Percentiles rank a stretch among this genome's conserved stretches.
Conservation (phyloP, 495 filamentous ascomycete species). For the Penicillium lividum region DNA sequence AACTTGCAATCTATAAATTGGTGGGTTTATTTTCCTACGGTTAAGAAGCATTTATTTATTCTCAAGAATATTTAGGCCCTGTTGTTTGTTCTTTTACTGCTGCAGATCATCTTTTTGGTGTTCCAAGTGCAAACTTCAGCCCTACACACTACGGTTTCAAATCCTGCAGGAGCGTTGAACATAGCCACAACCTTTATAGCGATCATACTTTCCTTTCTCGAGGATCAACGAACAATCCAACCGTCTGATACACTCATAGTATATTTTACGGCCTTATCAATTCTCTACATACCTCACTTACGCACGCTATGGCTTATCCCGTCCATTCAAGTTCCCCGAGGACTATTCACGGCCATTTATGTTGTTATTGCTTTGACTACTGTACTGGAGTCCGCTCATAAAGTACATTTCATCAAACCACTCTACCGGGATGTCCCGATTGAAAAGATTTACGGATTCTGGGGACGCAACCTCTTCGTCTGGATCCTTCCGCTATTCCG, state of each 20-base stretch:
- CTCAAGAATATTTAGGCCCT: not conserved
- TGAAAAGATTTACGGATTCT: slow-evolving; percentile 18
- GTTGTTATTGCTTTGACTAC: not conserved
- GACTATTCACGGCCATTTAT: not conserved
- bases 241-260: slow-evolving; percentile 36
- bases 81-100: slow-evolving; percentile 14
- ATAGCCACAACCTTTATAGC: slow-evolving; percentile 18
- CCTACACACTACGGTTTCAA: slow-evolving; percentile 20
- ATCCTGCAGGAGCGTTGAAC: slow-evolving; percentile 20
- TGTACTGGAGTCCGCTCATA: not conserved
- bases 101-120: slow-evolving; percentile 28
- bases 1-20: slow-evolving; percentile 30
- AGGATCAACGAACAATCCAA: slow-evolving; percentile 34
- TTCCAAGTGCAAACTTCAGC: slow-evolving; percentile 15
- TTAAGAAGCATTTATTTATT: not conserved
- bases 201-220: slow-evolving; percentile 26
- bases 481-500: slow-evolving; percentile 36
- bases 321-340: not conserved
- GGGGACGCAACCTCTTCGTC: slow-evolving; percentile 32
- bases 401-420: not conserved
- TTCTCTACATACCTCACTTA: slow-evolving; percentile 26
- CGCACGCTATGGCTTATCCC: slow-evolving; percentile 32
- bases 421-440: not conserved
- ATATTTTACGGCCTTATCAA: slow-evolving; percentile 28
- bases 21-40: slow-evolving; percentile 8